These are phyloP conservation scores for Fonsecaea erecta DNA, from an alignment of 2,329 filamentous ascomycete species.

Conservation along the genomic window DNA sequence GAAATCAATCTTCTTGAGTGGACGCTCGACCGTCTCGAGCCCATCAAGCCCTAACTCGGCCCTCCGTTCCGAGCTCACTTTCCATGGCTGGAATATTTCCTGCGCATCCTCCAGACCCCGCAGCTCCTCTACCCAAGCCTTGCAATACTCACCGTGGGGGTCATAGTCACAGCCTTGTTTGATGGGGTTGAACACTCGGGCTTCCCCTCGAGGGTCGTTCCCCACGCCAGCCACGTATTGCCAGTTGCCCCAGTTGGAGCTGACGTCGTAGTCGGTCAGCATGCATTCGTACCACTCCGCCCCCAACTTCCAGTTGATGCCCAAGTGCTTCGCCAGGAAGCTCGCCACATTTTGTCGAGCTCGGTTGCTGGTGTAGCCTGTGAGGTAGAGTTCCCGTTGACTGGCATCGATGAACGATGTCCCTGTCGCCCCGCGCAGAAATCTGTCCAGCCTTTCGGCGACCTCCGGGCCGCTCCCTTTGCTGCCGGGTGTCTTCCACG, in stretches of 20 bases:
- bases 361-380: constrained; percentile 78
- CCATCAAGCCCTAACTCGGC: constrained; percentile 61
- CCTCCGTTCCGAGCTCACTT: constrained; percentile 63
- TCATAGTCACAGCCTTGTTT: constrained; percentile 83
- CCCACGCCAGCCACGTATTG: constrained; percentile 80
- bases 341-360: constrained; percentile 76
- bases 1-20: constrained; percentile 69
- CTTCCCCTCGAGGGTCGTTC: constrained; percentile 74
- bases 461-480: constrained; percentile 42
- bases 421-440: constrained; percentile 71
- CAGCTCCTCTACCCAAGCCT: constrained; percentile 74
- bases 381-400: constrained; percentile 73
- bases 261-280: constrained; percentile 75
- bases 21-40: constrained; percentile 68
- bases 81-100: constrained; percentile 73
- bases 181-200: constrained; percentile 78
- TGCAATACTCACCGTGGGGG: constrained; percentile 69
- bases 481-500: constrained; percentile 53
- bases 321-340: constrained; percentile 73
- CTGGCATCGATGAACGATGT: constrained; percentile 78
- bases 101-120: constrained; percentile 52
- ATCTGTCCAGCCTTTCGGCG: constrained; percentile 58
- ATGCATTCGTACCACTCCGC: constrained; percentile 82
- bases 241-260: constrained; percentile 82
- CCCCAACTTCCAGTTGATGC: constrained; percentile 78